Base-by-base conservation (phyloP, 441 rosid species). In the Jatropha multifida region DNA sequence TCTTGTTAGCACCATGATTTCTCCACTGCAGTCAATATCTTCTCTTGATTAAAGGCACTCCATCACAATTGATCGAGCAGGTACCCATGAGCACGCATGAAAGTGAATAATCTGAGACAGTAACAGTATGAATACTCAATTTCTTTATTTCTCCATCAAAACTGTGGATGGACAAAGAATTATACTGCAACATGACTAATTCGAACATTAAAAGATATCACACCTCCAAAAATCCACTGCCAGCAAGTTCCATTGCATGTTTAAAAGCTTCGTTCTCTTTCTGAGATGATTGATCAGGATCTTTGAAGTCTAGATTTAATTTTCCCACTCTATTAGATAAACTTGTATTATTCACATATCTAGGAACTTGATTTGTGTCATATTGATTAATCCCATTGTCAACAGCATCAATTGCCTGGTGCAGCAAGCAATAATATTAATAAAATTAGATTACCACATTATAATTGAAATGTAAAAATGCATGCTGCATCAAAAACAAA, bases 211-310 rank as follows among this genome's bases (percentile, higher is more conserved):
- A 32, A 32, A 32, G 40, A 40, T 10, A 40, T 66, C 91, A 92
- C 98, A 92, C 98, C 32, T 90, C 89, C 15, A 90, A 79, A 73
- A 94, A 92, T 81, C 91, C 97, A 72, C 80, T 80, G 46, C 97
- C 97, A 61, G 92, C 89, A 42, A 92, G 77, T 40, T 79, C 85
- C 97, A 94, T 89, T 75, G 93, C 97, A 80, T 27, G 82, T 60
- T 82, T 84, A 76, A 94, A 94, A 63, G 94, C 95, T 76, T 88
- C 92, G 68, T 94, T 90, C 87, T 94, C 97, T 78, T 83, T 94
- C 83, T 88, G 88, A 32, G 92, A 63, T 69, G 97, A 90, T 79
- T 91, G 98, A 84, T 91, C 90, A 65, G 90, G 92, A 42, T 92
- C 97, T 20, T 74, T 86, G 96, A 97, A 90, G 74, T 94, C 97